Evolutionary conservation across 2,329 filamentous ascomycete genomes (phyloP), one percentile per base, ranked within the genome.

Genomic region (Chaetothyriales sp.): DNA sequence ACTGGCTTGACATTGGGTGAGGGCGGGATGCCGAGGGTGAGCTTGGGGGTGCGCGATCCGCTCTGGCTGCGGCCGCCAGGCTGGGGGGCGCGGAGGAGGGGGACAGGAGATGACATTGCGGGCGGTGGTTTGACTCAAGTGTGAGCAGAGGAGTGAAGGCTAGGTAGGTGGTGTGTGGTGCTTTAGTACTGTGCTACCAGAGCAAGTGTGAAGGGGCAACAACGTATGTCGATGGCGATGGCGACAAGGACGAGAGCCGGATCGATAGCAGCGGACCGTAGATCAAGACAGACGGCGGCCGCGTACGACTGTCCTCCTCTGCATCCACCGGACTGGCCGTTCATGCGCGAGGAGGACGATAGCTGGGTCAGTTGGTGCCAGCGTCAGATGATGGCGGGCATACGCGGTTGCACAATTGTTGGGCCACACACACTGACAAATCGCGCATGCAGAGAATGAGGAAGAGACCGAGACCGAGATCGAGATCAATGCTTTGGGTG

Each of bases 1-100:
- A 92, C 79, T 1, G 89, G 81, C 66, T 89, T 86, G 55, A 75
- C 83, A 68, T 80, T 90, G 47, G 87, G 86, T 36, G 87, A 94
- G 0, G 85, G 81, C 39, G 90, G 90, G 52, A 96, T 96, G 45
- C 89, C 86, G 51, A 96, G 78, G 44, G 88, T 90, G 52, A 96
- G 77, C 61, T 84, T 81, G 25, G 87, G 87, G 49, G 83, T 75
- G 56, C 84, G 76, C 53, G 75, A 72, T 53, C 79, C 80, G 57
- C 75, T 72, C 59, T 73, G 75, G 56, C 75, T 75, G 60, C 80
- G 76, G 57, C 73, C 74, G 57, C 86, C 85, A 42, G 84, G 84
- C 51, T 93, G 81, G 55, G 87, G 86, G 50, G 87, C 85, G 54
- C 87, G 83, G 51, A 94, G 81, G 52, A 93, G 78, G 54, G 86